Percentiles rank a stretch among this genome's conserved stretches.
These are phyloP conservation scores for Fagopyrum tataricum DNA, from an alignment of 148 eudicot species.

Conservation along the genomic window DNA sequence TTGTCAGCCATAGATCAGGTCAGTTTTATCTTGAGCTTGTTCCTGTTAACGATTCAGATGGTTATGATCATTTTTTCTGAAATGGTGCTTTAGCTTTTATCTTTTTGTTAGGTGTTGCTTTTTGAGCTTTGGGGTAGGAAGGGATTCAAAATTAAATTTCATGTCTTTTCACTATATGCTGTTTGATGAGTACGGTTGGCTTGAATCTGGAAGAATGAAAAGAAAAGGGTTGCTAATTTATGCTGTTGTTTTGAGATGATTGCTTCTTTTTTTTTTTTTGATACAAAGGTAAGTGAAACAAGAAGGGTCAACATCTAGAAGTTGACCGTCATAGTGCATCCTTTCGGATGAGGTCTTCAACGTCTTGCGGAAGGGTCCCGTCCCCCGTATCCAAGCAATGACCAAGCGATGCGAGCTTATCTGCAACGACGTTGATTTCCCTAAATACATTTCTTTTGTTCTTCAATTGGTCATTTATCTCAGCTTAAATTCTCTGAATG, in stretches of 20 bases:
- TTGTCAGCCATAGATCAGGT: conserved; percentile 87
- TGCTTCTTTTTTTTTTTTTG: too few relatives aligned
- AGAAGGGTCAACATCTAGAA: too few relatives aligned
- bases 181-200: conserved; percentile 1
- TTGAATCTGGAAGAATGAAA: neutral
- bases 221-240: neutral
- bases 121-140: neutral
- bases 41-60: neutral
- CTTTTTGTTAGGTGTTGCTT: conserved; percentile 6
- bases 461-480: neutral
- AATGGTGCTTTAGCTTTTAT: neutral
- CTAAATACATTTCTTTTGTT: neutral
- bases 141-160: neutral
- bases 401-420: too few relatives aligned
- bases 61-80: conserved; percentile 4
- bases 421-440: too few relatives aligned
- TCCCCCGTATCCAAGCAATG: too few relatives aligned
- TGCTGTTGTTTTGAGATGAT: neutral
- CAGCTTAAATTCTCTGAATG: conserved; percentile 11
- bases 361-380: too few relatives aligned
- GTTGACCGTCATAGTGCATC: too few relatives aligned
- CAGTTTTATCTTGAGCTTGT: conserved; percentile 11
- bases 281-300: too few relatives aligned
- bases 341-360: too few relatives aligned
- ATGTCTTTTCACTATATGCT: neutral